Percentiles rank a stretch among this genome's conserved stretches.
phyloP scores from a whole-genome alignment of 2,329 filamentous ascomycete genomes.

The Alternaria brassicicola region DNA sequence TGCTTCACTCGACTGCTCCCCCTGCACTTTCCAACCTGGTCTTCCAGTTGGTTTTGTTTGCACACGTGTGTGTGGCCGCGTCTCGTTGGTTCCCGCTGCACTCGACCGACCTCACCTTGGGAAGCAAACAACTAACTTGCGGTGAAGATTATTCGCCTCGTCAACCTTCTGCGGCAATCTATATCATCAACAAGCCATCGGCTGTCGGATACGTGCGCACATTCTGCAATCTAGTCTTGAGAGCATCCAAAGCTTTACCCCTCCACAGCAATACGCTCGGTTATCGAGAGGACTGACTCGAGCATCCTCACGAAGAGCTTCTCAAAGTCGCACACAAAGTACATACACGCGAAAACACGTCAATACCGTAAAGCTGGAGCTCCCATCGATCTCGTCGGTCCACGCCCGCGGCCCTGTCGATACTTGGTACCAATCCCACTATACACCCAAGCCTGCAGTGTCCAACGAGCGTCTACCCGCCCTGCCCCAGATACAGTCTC shows the following conservation, averaged over 20 bases:
- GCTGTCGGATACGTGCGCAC: constrained; percentile 39
- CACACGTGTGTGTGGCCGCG: constrained; percentile 38
- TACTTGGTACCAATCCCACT: constrained; percentile 72
- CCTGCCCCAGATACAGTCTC: constrained; percentile 70
- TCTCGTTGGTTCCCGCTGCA: constrained; percentile 34
- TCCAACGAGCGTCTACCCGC: constrained; percentile 77
- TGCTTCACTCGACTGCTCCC: background rate
- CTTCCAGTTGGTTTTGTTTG: constrained; percentile 34
- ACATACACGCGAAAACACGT: constrained; percentile 16
- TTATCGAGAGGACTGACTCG: constrained; percentile 32
- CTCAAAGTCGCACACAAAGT: constrained; percentile 10
- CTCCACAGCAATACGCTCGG: constrained; percentile 28
- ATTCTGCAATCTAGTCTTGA: constrained; percentile 39
- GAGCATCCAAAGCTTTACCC: constrained; percentile 26
- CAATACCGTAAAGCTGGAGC: constrained; percentile 90
- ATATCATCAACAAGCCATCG: constrained; percentile 34
- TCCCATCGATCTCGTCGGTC: constrained; percentile 83
- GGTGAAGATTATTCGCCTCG: constrained; percentile 34
- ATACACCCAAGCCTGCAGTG: constrained; percentile 66
- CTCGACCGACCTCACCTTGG: constrained; percentile 21
- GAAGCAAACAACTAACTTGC: constrained; percentile 48
- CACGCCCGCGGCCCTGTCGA: constrained; percentile 79
- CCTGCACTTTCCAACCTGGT: constrained; percentile 15
- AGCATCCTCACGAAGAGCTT: constrained; percentile 20
- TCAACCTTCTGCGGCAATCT: constrained; percentile 28